A percentile compares a stretch with the other conserved stretches of the same genome.
These are phyloP conservation scores for Malassezia yamatoensis DNA, from an alignment of 1,284 basidiomycete species.

Conservation along the genomic window DNA sequence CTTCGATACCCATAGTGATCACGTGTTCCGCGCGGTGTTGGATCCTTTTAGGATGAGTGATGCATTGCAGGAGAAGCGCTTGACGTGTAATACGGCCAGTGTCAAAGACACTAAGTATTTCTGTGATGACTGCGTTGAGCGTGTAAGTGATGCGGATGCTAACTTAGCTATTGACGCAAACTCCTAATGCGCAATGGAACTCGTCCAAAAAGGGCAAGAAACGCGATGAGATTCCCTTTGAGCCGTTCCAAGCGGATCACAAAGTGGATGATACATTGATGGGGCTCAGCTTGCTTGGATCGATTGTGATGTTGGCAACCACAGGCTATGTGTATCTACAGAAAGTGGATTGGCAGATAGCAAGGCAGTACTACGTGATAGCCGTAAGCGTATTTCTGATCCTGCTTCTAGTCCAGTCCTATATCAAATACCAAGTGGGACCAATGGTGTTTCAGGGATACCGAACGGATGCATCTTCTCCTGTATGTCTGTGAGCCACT, in stretches of 20 bases:
- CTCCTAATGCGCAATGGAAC: not conserved
- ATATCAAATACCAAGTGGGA: constrained; percentile 30
- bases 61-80: not conserved
- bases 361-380: constrained; percentile 16
- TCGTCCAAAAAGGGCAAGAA: not conserved
- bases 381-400: constrained; percentile 29
- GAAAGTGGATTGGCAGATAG: constrained; percentile 35
- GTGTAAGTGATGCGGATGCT: constrained; percentile 5
- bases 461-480: constrained; percentile 21
- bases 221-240: constrained; percentile 12
- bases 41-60: not conserved
- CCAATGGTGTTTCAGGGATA: constrained; percentile 34
- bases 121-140: constrained; percentile 15
- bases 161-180: constrained; percentile 7
- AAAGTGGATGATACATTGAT: constrained; percentile 33
- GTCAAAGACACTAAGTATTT: constrained; percentile 11
- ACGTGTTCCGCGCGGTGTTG: not conserved
- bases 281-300: constrained; percentile 26
- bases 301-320: constrained; percentile 37
- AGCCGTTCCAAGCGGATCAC: constrained; percentile 36
- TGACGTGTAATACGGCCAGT: constrained; percentile 5
- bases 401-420: constrained; percentile 20
- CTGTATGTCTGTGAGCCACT: constrained; percentile 1
- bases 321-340: constrained; percentile 35
- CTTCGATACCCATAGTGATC: not conserved